Conservation (phyloP, 2,329 filamentous ascomycete species). For the Fusarium sp. region DNA sequence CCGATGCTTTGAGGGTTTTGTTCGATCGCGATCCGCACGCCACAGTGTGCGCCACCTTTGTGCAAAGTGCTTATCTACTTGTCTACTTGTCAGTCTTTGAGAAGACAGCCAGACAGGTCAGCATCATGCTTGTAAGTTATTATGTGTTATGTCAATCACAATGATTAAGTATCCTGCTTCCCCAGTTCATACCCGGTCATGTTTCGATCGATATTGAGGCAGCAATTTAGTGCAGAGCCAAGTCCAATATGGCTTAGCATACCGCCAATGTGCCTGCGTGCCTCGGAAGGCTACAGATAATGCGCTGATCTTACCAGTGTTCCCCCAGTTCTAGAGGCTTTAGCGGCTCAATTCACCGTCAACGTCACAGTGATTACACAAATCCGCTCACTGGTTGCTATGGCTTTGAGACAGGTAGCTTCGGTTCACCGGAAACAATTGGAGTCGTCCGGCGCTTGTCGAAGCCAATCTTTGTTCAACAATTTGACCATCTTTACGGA, state of each 20-base stretch:
- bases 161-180: constrained; percentile 5
- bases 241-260: constrained; percentile 25
- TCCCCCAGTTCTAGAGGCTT: constrained; percentile 29
- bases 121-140: constrained; percentile 5
- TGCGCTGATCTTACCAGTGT: constrained; percentile 33
- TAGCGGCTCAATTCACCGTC: constrained; percentile 43
- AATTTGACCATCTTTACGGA: neutral
- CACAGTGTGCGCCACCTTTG: constrained; percentile 42
- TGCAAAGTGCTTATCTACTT: constrained; percentile 33
- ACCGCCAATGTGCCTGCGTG: constrained; percentile 5
- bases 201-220: constrained; percentile 8
- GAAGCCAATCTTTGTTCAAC: neutral
- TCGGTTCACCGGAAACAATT: constrained; percentile 35
- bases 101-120: neutral
- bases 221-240: constrained; percentile 6
- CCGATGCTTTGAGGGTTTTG: constrained; percentile 19
- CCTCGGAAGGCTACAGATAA: constrained; percentile 20
- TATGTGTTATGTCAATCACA: constrained; percentile 5
- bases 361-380: constrained; percentile 44
- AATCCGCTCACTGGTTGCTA: constrained; percentile 39
- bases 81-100: constrained; percentile 29
- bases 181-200: constrained; percentile 12
- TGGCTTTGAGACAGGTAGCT: constrained; percentile 42
- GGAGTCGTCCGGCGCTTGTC: constrained; percentile 7
- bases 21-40: constrained; percentile 35